Base-by-base conservation (phyloP, 495 filamentous ascomycete genomes). In the Thozetella sp. region DNA sequence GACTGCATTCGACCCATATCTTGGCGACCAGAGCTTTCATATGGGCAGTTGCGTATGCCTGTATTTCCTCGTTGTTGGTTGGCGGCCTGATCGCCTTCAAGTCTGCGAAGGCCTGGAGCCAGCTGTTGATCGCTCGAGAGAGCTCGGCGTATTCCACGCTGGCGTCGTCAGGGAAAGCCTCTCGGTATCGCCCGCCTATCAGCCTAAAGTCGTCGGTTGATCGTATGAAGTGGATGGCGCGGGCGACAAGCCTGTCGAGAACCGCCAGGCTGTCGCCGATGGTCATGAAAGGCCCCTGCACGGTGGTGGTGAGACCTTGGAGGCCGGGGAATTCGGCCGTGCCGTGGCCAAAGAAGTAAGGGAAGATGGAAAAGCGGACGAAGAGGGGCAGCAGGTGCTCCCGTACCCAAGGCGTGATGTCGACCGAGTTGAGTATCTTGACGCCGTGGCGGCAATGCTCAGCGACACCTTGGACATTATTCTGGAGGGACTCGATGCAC, bases 401-500 rank as follows among this genome's bases (percentile, higher is more conserved):
- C 22, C 63, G 65, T 0, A 63, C 58, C 73, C 72, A 73, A 10
- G 62, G 26, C 13, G 58, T 26, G 37, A 63, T 64, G 30, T 64
- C 57, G 30, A 55, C 59, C 37, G 58, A 46, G 17, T 71, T 65
- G 12, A 74, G 60, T 25, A 76, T 71, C 20, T 51, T 58, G 58
- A 71, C 62, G 34, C 78, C 78, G 57, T 81, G 73, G 30, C 66
- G 68, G 54, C 69, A 76, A 20, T 81, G 68, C 17, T 56, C 53
- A n/a, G 78, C 66, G 22, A 79, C 80, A 1, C 68, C 73, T 10
- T 69, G 51, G 6, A 69, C 64, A 63, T 83, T 74, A 2, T 75
- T 81, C 20, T 77, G 74, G 3, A 86, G 62, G 11, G 74, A 70
- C 59, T 86, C 83, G 45, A 86, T 80, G 60, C 82, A 85, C 25